Evolutionary conservation across 2,329 filamentous ascomycete genomes (phyloP), one percentile per base, ranked within the genome.

Genomic region (Arthrinium puccinioides): DNA sequence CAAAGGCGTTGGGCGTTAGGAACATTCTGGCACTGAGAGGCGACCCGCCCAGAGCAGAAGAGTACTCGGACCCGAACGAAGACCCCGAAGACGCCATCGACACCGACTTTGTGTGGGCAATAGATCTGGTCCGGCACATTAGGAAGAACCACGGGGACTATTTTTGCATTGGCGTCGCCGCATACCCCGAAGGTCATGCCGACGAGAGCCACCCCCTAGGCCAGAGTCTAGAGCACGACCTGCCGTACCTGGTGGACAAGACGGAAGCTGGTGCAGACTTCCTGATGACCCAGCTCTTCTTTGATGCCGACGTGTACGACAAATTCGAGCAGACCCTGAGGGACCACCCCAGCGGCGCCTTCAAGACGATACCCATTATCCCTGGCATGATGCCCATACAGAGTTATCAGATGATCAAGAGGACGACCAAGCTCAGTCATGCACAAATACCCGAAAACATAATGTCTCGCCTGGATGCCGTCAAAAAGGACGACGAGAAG

Each of bases 271-370:
- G 92, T 1, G 92, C 89, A 35, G 89, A 97, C 63, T 98, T 98
- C 56, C 84, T 98, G 62, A 95, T 98, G 87, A 97, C 92, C 1
- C 92, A 98, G 61, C 72, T 98, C 8, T 97, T 96, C 62, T 98
- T 95, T 60, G 88, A 97, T 55, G 74, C 88, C 18, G 72, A 84
- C 4, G 86, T 86, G 14, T 98, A 94, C 56, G 74, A 81, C 38
- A 69, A 69, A 23, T 97, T 94, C 54, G 90, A 97, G 64, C 73
- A 67, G 46, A 76, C 72, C 35, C 61, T 98, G 47, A 72, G 88
- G 42, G 76, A 82, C 37, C 87, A 98, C 53, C 78, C 86, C 32
- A 94, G 86, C 53, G 87, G 87, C 4, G 74, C 76, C 3, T 96
- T 98, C 65, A 86, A 85, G 62, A 78, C 76, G 3, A 84, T 96